Evolutionary conservation across 2,329 filamentous ascomycete species (phyloP).

Genomic region (Nigrospora sphaerica): DNA sequence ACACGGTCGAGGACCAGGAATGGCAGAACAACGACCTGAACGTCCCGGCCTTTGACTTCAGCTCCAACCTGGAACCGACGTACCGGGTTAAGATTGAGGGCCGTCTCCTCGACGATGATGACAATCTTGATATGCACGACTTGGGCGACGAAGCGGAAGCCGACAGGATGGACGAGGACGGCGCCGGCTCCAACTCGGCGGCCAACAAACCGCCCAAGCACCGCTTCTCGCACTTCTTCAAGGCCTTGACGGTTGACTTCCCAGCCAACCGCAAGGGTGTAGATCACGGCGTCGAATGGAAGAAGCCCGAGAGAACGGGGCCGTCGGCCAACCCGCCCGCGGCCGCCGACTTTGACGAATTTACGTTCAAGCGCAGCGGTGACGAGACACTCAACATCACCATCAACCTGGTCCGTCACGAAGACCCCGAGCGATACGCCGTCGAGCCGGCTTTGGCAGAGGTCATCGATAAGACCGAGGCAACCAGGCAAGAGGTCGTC

Average conservation of each 20-base stretch:
- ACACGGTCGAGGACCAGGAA: constrained; percentile 87
- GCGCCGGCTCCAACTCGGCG: constrained; percentile 23
- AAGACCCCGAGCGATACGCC: constrained; percentile 77
- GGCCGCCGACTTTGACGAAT: constrained; percentile 76
- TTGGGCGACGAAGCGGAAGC: constrained; percentile 39
- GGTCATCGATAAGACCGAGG: constrained; percentile 78
- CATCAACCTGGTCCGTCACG: constrained; percentile 78
- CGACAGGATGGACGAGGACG: constrained; percentile 56
- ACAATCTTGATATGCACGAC: constrained; percentile 39
- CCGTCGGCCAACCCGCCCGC: constrained; percentile 49
- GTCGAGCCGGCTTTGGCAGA: constrained; percentile 74
- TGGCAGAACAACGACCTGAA: constrained; percentile 73
- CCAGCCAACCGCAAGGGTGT: constrained; percentile 53
- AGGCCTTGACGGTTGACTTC: constrained; percentile 67
- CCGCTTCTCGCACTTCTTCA: constrained; percentile 75
- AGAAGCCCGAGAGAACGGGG: constrained; percentile 60
- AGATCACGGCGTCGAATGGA: constrained; percentile 72
- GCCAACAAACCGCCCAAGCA: constrained; percentile 34
- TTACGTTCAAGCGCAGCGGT: constrained; percentile 84
- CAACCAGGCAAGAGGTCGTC: constrained; percentile 79
- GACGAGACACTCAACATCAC: constrained; percentile 91
- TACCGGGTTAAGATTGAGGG: constrained; percentile 93
- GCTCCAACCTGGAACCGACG: constrained; percentile 66
- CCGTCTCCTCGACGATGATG: constrained; percentile 64
- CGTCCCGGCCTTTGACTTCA: constrained; percentile 75